phyloP scores from a whole-genome alignment of 257 asterid genomes.

The Solanum boliviense region DNA sequence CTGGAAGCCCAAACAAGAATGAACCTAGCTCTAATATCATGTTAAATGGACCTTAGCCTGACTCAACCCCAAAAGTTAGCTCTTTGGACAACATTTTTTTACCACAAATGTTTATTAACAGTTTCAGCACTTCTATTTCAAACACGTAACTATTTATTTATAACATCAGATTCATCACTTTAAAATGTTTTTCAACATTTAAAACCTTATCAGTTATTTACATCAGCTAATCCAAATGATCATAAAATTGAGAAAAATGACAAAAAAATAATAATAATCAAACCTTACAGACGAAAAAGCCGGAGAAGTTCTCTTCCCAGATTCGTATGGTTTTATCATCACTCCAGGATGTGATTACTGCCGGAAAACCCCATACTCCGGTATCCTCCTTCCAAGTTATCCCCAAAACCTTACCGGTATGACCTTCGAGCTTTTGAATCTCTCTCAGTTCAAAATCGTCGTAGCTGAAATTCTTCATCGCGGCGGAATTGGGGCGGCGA shows the following conservation, averaged over 20 bases:
- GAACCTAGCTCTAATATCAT: neutral
- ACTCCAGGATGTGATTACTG: conserved; percentile 80
- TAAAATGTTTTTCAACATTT: neutral
- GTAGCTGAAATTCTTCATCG: conserved; percentile 34
- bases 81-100: neutral
- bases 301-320: conserved; percentile 58
- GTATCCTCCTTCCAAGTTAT: conserved; percentile 74
- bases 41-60: neutral
- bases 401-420: conserved; percentile 81
- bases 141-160: neutral
- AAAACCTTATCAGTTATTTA: neutral
- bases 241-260: neutral
- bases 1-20: neutral
- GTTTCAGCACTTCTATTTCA: neutral
- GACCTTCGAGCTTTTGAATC: conserved; percentile 71
- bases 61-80: neutral
- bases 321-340: conserved; percentile 76
- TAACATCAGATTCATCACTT: neutral
- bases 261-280: neutral
- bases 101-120: neutral
- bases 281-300: conserved; percentile 74
- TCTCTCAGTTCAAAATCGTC: conserved; percentile 48
- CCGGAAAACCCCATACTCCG: conserved; percentile 49
- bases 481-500: neutral
- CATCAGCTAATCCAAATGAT: neutral